Percentiles rank a stretch among this genome's conserved stretches.
These are phyloP conservation scores for Lupinus albus DNA, from an alignment of 306 rosid genomes.

Conservation along the genomic window DNA sequence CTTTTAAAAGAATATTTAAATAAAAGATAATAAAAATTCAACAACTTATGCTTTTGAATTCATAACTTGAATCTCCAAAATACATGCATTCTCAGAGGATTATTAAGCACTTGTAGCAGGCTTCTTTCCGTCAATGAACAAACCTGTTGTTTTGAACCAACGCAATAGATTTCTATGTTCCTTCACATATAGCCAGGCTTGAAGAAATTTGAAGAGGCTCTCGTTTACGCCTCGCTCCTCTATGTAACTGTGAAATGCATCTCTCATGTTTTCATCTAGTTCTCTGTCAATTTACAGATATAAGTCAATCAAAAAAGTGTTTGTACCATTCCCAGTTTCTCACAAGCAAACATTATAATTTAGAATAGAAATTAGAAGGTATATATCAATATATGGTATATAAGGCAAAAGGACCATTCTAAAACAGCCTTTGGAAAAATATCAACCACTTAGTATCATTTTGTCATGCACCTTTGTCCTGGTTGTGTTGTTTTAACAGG, in stretches of 20 bases:
- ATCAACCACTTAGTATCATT: neutral
- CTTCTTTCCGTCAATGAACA: constrained; percentile 61
- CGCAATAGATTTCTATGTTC: constrained; percentile 83
- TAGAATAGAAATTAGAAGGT: too few relatives aligned
- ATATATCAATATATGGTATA: too few relatives aligned
- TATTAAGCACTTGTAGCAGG: constrained; percentile 50
- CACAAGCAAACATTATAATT: too few relatives aligned
- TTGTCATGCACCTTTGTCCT: neutral
- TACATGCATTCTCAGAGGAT: constrained; percentile 22
- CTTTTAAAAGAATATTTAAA: too few relatives aligned
- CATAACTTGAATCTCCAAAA: constrained; percentile 25
- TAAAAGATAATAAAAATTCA: neutral
- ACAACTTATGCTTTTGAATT: constrained; percentile 15
- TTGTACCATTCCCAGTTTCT: too few relatives aligned
- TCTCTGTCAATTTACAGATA: constrained; percentile 56
- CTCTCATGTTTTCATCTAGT: constrained; percentile 74
- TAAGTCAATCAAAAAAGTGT: neutral
- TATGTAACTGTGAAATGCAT: constrained; percentile 74
- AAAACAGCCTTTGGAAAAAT: neutral
- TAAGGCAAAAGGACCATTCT: too few relatives aligned
- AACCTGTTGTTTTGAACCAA: constrained; percentile 78
- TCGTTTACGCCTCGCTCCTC: constrained; percentile 90
- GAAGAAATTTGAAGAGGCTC: constrained; percentile 84
- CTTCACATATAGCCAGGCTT: constrained; percentile 93
- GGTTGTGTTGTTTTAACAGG: neutral